phyloP scores from a whole-genome alignment of 2,329 filamentous ascomycete genomes.

The Exophiala mesophila region DNA sequence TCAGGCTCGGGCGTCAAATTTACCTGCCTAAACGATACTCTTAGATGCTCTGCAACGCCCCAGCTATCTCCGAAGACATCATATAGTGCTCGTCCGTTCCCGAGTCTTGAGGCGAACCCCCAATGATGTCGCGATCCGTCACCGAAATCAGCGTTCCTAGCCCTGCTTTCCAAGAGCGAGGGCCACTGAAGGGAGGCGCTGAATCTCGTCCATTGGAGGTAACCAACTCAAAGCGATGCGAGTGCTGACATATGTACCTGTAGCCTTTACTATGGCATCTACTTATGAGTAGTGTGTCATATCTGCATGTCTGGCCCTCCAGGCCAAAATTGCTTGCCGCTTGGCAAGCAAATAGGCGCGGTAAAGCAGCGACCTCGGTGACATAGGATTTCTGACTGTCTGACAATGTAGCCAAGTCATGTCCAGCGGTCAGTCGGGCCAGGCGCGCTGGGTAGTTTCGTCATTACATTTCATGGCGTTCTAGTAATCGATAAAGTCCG shows the following conservation, averaged over 20 bases:
- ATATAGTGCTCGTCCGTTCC: background rate
- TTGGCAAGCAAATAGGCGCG: background rate
- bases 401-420: background rate
- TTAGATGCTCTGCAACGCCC: background rate
- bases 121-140: background rate
- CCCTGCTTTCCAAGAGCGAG: background rate
- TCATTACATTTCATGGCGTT: background rate
- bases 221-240: too few species aligned
- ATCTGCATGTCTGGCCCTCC: background rate
- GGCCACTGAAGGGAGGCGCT: too few species aligned
- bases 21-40: too few species aligned
- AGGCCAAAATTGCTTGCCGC: background rate
- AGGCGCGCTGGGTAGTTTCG: background rate
- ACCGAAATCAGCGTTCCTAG: background rate
- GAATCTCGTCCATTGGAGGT: too few species aligned
- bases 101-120: too few species aligned
- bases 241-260: too few species aligned
- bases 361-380: background rate
- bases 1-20: background rate
- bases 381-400: too few species aligned
- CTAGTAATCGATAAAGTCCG: background rate
- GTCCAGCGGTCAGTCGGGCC: background rate
- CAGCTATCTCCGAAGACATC: background rate
- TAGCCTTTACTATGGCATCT: too few species aligned
- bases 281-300: too few species aligned